phyloP scores from a whole-genome alignment of 768 basidiomycete species.

The Collybiopsis confluens region DNA sequence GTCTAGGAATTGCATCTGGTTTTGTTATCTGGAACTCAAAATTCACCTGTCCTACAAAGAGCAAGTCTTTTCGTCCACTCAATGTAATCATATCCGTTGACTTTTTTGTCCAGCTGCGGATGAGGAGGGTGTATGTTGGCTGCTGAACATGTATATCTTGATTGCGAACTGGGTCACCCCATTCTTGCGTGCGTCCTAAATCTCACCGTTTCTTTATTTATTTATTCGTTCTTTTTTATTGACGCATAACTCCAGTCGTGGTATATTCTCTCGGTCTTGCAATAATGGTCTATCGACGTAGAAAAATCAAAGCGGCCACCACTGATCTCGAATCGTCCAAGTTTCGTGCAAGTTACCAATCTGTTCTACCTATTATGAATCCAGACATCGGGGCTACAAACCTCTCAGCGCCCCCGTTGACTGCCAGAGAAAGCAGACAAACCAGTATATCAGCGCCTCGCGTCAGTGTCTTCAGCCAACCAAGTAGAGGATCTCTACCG shows the following conservation, averaged over 20 bases:
- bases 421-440: no score
- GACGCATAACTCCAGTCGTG: conserved; percentile 27
- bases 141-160: conserved; percentile 45
- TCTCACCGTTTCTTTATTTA: conserved; percentile 5
- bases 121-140: conserved; percentile 39
- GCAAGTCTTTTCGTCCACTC: conserved; percentile 23
- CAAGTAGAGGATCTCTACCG: conserved; percentile 8
- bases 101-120: conserved; percentile 27
- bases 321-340: conserved; percentile 3
- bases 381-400: neutral
- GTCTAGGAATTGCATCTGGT: conserved; percentile 37
- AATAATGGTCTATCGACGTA: conserved; percentile 23
- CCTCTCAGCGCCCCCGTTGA: neutral
- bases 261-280: conserved; percentile 39
- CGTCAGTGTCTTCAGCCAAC: no score
- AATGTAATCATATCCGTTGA: neutral
- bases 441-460: no score
- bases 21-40: conserved; percentile 38
- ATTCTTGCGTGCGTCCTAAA: conserved; percentile 36
- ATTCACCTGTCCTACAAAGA: conserved; percentile 39
- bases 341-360: conserved; percentile 4
- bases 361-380: conserved; percentile 13
- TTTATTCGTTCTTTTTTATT: no score
- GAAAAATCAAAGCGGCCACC: neutral
- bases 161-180: conserved; percentile 53